Percentiles rank a stretch among this genome's conserved stretches.
These are phyloP conservation scores for Russula sp. DNA, from an alignment of 768 basidiomycete species.

Conservation along the genomic window DNA sequence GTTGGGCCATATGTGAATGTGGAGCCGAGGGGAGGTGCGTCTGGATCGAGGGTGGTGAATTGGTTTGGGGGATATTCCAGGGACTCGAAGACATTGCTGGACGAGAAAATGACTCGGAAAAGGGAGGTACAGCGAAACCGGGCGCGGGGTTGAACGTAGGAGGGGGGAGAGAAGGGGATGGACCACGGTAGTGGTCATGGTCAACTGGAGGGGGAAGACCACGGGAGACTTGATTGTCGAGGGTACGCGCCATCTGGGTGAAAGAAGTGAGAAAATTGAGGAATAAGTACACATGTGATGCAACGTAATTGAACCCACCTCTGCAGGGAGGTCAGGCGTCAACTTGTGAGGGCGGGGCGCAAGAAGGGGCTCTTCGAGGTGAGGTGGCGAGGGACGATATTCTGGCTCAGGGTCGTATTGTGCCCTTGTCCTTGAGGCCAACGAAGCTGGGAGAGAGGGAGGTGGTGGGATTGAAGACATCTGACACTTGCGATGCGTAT, in stretches of 20 bases:
- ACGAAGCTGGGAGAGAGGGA: background rate
- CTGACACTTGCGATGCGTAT: background rate
- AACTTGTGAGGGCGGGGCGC: slow-evolving; percentile 62
- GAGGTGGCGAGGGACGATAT: slow-evolving; percentile 32
- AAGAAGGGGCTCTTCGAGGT: slow-evolving; percentile 48
- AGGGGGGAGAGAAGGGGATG: slow-evolving; percentile 26
- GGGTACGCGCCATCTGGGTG: slow-evolving; percentile 52
- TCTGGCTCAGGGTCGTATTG: background rate
- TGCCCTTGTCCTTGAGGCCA: too few species aligned
- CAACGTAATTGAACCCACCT: slow-evolving; percentile 39
- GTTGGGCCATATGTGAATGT: slow-evolving; percentile 20
- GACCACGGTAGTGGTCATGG: slow-evolving; percentile 21
- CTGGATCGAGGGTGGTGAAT: slow-evolving; percentile 23
- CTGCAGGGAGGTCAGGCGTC: slow-evolving; percentile 52
- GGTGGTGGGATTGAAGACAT: slow-evolving; percentile 6
- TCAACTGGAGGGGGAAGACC: slow-evolving; percentile 18
- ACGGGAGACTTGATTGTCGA: slow-evolving; percentile 41
- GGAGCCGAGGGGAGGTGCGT: slow-evolving; percentile 25
- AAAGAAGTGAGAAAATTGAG: slow-evolving; percentile 10
- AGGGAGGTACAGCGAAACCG: slow-evolving; percentile 16
- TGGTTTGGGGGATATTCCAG: slow-evolving; percentile 26
- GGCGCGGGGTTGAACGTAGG: slow-evolving; percentile 21
- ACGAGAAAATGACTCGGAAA: slow-evolving; percentile 20
- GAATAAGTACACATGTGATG: slow-evolving; percentile 12
- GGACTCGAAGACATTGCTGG: slow-evolving; percentile 24